Conservation (phyloP, 1,139 yeast species). For the Meyerozyma carpophila region DNA sequence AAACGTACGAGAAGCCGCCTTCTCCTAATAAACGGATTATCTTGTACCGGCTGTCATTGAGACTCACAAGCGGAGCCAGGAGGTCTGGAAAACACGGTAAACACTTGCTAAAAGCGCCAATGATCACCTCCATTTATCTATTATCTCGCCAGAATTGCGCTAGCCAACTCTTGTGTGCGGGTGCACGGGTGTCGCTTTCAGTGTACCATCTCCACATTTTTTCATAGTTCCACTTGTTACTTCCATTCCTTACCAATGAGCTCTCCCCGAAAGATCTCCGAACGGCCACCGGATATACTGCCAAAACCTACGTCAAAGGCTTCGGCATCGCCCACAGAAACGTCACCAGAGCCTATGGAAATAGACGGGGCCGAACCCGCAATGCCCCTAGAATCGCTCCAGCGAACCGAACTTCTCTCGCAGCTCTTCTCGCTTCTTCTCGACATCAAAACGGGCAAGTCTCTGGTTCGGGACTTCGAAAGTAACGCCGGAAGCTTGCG, state of each 20-base stretch:
- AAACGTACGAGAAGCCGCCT: conserved; percentile 89
- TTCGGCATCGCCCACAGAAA: too few relatives aligned
- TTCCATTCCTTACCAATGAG: not conserved
- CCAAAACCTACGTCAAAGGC: too few relatives aligned
- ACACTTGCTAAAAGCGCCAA: conserved; percentile 24
- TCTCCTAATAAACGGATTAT: conserved; percentile 78
- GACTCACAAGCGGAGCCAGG: conserved; percentile 42
- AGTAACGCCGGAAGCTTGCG: conserved; percentile 39
- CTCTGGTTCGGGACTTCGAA: conserved; percentile 41
- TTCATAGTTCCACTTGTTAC: not conserved
- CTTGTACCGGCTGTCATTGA: conserved; percentile 45
- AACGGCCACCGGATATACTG: too few relatives aligned
- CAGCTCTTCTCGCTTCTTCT: conserved; percentile 34
- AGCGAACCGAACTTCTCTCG: conserved; percentile 31
- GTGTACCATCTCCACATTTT: not conserved
- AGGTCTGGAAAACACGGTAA: conserved; percentile 40
- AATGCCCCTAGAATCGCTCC: conserved; percentile 21
- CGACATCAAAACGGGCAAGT: conserved; percentile 28
- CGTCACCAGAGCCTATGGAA: conserved; percentile 4
- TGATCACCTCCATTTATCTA: conserved; percentile 18
- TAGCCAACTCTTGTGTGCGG: not conserved
- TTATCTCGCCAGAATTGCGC: too few relatives aligned
- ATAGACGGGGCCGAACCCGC: conserved; percentile 6
- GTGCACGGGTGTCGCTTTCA: not conserved
- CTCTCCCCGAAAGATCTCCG: not conserved